phyloP scores from a whole-genome alignment of 1,284 basidiomycete genomes.

The Thelephora terrestris region DNA sequence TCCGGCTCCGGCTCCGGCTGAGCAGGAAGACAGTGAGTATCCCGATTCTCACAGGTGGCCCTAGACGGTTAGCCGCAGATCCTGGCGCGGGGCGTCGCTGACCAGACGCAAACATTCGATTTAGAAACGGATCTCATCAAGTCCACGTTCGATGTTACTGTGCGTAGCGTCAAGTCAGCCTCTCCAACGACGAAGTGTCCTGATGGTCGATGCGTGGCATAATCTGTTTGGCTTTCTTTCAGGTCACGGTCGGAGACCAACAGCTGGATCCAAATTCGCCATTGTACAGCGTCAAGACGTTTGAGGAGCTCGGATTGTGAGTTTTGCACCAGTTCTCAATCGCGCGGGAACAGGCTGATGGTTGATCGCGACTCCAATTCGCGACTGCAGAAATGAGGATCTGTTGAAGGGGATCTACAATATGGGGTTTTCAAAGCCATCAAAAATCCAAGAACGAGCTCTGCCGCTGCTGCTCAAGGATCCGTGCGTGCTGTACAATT shows the following conservation, averaged over 20 bases:
- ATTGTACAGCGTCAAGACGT: slow-evolving; percentile 87
- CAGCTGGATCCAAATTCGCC: slow-evolving; percentile 96
- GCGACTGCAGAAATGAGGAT: slow-evolving; percentile 59
- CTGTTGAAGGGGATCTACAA: slow-evolving; percentile 94
- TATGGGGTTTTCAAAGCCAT: slow-evolving; percentile 96
- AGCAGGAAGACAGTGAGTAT: not conserved
- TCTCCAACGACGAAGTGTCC: slow-evolving; percentile 1
- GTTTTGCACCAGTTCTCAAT: slow-evolving; percentile 20
- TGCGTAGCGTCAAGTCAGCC: slow-evolving; percentile 26
- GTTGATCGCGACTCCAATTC: slow-evolving; percentile 5
- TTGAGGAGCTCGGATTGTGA: slow-evolving; percentile 89
- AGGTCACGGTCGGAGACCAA: slow-evolving; percentile 97
- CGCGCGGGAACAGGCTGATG: not conserved
- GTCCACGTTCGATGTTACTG: slow-evolving; percentile 66
- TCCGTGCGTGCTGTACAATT: slow-evolving; percentile 46
- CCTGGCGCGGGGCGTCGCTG: slow-evolving; percentile 3
- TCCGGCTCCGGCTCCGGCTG: not conserved
- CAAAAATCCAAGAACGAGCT: slow-evolving; percentile 98
- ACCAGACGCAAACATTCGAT: slow-evolving; percentile 10
- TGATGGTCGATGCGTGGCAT: slow-evolving; percentile 10
- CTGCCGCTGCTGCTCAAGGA: slow-evolving; percentile 85
- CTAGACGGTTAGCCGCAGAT: not conserved
- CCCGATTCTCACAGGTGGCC: not conserved
- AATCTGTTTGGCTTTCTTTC: slow-evolving; percentile 5
- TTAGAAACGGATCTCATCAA: slow-evolving; percentile 49